Percentiles rank a stretch among this genome's conserved stretches.
Conservation (phyloP, 1,284 basidiomycete species). For the Heliocybe sulcata region DNA sequence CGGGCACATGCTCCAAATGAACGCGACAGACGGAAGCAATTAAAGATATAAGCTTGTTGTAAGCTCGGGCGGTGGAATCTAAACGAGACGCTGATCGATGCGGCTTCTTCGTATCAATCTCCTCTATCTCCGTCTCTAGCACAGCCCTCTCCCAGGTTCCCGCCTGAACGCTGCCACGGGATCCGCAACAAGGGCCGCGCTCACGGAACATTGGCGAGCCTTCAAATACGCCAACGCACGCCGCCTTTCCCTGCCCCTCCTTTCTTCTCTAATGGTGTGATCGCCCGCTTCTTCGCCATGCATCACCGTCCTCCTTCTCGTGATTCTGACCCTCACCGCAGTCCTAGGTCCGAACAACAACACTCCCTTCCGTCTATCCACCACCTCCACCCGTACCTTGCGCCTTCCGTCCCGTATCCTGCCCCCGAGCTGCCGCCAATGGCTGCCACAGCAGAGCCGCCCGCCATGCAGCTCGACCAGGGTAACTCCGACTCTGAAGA, state of each 20-base stretch:
- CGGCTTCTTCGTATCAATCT: not conserved
- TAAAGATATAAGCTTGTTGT: not conserved
- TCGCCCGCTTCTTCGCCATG: not conserved
- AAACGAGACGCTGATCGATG: not conserved
- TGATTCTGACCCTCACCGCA: not conserved
- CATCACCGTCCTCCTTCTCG: not conserved
- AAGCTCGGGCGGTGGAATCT: not conserved
- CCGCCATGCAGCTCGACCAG: constrained; percentile 7
- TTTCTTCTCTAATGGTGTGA: not conserved
- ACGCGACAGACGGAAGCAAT: not conserved
- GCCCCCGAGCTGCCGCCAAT: not conserved
- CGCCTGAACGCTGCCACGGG: not conserved
- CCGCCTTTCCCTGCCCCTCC: not conserved
- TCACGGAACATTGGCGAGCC: not conserved
- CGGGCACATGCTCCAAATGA: not conserved
- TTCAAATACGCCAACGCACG: not conserved
- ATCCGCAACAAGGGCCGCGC: not conserved
- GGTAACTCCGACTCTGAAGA: constrained; percentile 41
- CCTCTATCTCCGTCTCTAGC: not conserved
- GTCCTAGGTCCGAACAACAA: constrained; percentile 6
- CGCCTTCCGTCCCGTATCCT: constrained; percentile 24
- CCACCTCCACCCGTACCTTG: constrained; percentile 54
- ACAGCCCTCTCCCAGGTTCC: not conserved
- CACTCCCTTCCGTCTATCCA: constrained; percentile 56
- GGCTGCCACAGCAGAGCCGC: not conserved